Base-by-base conservation (phyloP, 2,329 filamentous ascomycete species). In the Orbilia brochopaga region DNA sequence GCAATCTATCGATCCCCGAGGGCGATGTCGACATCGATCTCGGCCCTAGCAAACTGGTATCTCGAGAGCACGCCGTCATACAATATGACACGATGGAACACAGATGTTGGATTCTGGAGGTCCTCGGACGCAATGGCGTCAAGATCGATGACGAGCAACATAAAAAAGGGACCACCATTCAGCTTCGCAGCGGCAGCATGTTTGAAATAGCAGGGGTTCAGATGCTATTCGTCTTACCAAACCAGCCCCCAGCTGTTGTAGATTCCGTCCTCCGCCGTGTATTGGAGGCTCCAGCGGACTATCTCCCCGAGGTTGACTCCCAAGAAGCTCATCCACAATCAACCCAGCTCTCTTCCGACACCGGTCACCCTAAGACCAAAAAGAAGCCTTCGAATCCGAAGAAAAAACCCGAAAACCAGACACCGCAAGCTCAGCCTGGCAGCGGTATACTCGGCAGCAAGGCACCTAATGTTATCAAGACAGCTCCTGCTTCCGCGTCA, bases 161-260 rank as follows among this genome's bases (percentile, higher is more conserved):
- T 63, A 90, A 89, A 77, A 84, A 88, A 57, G 88, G 89, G 11
- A 61, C 73, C 23, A 74, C 65, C 3, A 72, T 74, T 53, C 79
- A 81, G 30, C 84, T 99, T 24, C 86, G 87, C 46, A 96, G 92
- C 76, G 94, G 94, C 66, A 88, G 93, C 78, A 91, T 97, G 48
- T 88, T 99, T 66, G 92, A 96, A 78, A 90, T 97, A 77, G 90
- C 89, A 76, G 90, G 90, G 59, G 90, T 94, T 0, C 93, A 99
- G 81, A 99, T 99, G 94, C 93, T 97, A 83, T 99, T 99, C 80
- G 91, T 97, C 53, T 86, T 96, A n/a, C 93, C 94, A 0, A 87
- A 86, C 23, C 88, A 90, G 24, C 63, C 74, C 13, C 73, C 74
- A 17, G 58, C 64, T 37, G 75, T 77, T 32, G 66, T 74, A 27